phyloP scores from a whole-genome alignment of 306 rosid species.

The Dicorynia guianensis region DNA sequence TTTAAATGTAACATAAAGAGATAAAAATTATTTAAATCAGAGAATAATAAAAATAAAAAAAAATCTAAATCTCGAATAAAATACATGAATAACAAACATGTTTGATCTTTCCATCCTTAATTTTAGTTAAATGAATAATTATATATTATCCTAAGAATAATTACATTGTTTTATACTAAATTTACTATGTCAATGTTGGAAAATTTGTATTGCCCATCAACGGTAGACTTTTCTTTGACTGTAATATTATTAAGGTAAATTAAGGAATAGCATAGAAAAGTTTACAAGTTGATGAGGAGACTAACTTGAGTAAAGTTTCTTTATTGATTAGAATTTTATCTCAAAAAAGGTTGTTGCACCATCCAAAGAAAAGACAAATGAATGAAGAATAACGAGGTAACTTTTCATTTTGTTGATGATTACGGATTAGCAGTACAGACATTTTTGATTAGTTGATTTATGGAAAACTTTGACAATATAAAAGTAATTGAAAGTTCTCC shows the following conservation, averaged over 20 bases:
- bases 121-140: background rate
- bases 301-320: background rate
- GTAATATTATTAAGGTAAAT: background rate
- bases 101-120: background rate
- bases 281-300: slow-evolving; percentile 25
- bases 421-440: background rate
- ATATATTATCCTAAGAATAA: no score
- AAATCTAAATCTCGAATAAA: no score
- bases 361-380: slow-evolving; percentile 3
- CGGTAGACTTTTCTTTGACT: background rate
- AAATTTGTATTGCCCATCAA: background rate
- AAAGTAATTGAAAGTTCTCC: background rate
- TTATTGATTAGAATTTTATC: background rate
- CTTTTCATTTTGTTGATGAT: background rate
- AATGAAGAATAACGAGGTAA: background rate
- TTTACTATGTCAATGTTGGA: background rate
- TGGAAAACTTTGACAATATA: background rate
- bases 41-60: no score
- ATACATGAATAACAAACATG: background rate
- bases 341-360: background rate
- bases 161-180: no score
- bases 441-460: background rate
- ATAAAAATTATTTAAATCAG: no score
- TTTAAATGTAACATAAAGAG: no score
- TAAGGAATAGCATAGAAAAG: slow-evolving; percentile 22